phyloP scores from a whole-genome alignment of 73 alveolate species.

The Paramecium biaurelia region DNA sequence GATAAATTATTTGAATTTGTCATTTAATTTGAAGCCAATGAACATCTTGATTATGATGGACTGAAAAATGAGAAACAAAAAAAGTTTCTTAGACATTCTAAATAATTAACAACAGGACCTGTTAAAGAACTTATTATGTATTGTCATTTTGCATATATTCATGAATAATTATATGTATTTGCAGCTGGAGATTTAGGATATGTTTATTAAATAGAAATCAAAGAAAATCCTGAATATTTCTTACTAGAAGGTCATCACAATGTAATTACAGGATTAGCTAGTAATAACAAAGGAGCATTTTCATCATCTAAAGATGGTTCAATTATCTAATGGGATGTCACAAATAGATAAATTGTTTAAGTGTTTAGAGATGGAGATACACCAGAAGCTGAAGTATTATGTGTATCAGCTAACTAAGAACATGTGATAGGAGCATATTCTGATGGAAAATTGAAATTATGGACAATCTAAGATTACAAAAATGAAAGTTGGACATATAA shows the following conservation, averaged over 20 bases:
- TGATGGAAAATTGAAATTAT: background rate
- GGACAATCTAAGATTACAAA: background rate
- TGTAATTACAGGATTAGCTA: background rate
- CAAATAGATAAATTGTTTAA: background rate
- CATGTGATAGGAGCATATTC: background rate
- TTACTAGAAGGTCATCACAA: constrained; percentile 22
- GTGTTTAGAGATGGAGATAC: background rate
- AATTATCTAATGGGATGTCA: background rate
- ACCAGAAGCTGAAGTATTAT: background rate
- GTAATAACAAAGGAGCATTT: background rate
- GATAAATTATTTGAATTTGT: background rate
- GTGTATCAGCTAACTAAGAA: background rate
- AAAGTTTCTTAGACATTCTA: background rate
- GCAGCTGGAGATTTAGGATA: constrained; percentile 17
- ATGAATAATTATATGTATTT: background rate
- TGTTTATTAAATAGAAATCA: background rate
- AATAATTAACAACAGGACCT: background rate
- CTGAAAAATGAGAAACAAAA: background rate
- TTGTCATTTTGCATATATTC: background rate
- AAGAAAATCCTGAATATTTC: background rate
- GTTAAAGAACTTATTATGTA: background rate
- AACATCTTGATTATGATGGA: constrained; percentile 6
- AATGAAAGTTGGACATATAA: background rate
- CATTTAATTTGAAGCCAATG: background rate
- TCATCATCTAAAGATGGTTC: constrained; percentile 22